Evolutionary conservation across 805 yeast genomes (phyloP), one percentile per base, ranked within the genome.

Genomic region (Naumovozyma baii): DNA sequence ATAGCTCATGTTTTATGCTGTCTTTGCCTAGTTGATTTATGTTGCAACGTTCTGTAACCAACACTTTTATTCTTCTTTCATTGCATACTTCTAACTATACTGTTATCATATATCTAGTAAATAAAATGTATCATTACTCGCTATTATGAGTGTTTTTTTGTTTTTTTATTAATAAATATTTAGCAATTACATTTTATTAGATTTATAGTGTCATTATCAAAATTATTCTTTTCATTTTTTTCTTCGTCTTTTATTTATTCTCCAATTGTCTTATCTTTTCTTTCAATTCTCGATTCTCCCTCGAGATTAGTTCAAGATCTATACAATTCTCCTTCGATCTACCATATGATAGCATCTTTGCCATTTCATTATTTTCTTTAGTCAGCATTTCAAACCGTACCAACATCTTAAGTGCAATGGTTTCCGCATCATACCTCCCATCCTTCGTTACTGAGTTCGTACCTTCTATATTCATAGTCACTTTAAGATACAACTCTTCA

Each of bases 261-360:
- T 40, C 41, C 9, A 45, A 29, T n/a, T 25, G 25, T 25, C 33
- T 13, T n/a, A 55, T 34, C 28, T 43, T 41, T 10, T 48, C 62
- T 42, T 66, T 66, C 36, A 77, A 57, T 40, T 73, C 75, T 30
- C 58, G 61, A 48, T 72, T 70, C 48, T 76, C 76, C 33, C 61
- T 58, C 42, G 72, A 72, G 36, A 80, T 59, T 36, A 83, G 55
- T 15, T 82, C 84, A 32, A 82, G 56, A 57, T 81, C 85, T 32
- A 83, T 73, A 42, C 78, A 74, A 44, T 76, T 65, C 51, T 83
- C 85, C 52, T 80, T 80, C 33, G 83, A 70, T 54, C 78, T 78
- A n/a, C 94, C 85, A 58, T 70, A 79, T 46, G 87, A 77, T 9
- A 83, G 58, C 78, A 83, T 76, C 49, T 74, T 74, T 44, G 79